Percentiles rank a stretch among this genome's conserved stretches.
These are phyloP conservation scores for Hortaea werneckii DNA, from an alignment of 2,329 filamentous ascomycete species.

Conservation along the genomic window DNA sequence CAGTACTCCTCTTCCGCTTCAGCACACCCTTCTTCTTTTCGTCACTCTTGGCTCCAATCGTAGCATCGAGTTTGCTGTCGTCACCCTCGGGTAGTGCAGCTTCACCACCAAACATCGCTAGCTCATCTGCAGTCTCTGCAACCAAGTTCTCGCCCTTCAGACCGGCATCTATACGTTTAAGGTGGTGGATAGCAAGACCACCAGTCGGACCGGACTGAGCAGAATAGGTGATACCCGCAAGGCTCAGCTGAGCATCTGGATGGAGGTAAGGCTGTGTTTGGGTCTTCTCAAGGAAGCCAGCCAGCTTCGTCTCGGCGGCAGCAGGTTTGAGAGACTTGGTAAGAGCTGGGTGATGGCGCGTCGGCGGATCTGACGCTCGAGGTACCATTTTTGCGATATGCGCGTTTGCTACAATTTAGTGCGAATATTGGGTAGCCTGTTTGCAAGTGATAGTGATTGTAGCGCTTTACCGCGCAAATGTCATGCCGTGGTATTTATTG, in stretches of 20 bases:
- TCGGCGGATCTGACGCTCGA: constrained; percentile 23
- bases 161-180: constrained; percentile 43
- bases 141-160: constrained; percentile 42
- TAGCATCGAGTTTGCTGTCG: constrained; percentile 16
- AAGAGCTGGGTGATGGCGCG: constrained; percentile 22
- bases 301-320: constrained; percentile 27
- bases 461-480: background rate
- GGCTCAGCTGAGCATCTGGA: constrained; percentile 37
- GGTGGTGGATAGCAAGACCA: constrained; percentile 42
- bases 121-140: constrained; percentile 27
- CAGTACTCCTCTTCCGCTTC: constrained; percentile 11
- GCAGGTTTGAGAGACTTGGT: constrained; percentile 22
- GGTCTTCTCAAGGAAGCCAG: constrained; percentile 31
- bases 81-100: constrained; percentile 16
- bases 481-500: background rate
- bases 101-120: constrained; percentile 29
- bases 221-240: constrained; percentile 32
- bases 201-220: constrained; percentile 34
- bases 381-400: constrained; percentile 2
- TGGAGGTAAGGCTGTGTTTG: constrained; percentile 36
- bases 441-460: background rate
- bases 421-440: background rate
- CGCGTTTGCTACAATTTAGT: background rate
- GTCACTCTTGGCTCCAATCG: constrained; percentile 25
- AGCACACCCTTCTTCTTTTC: constrained; percentile 11